Percentiles rank a stretch among this genome's conserved stretches.
These are phyloP conservation scores for Flaveria robusta DNA, from an alignment of 129 eudicot species.

Conservation along the genomic window DNA sequence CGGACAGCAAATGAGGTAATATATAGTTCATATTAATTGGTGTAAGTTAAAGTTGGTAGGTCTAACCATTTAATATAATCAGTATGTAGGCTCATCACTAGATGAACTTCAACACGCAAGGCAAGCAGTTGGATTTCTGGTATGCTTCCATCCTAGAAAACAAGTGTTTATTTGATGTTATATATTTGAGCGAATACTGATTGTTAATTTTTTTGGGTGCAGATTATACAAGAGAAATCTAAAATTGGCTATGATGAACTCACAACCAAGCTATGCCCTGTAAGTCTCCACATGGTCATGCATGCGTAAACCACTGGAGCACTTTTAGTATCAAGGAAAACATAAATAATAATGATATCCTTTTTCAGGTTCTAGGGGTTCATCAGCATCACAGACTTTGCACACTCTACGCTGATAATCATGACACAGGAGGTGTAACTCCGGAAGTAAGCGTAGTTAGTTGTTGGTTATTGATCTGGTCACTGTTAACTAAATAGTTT, in stretches of 20 bases:
- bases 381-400: slow-evolving; percentile 89
- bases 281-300: slow-evolving; percentile 47
- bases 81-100: slow-evolving; percentile 68
- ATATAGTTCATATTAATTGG: neutral
- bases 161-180: slow-evolving; percentile 7
- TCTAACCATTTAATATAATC: slow-evolving; percentile 19
- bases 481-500: neutral
- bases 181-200: neutral
- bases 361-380: slow-evolving; percentile 64
- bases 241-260: slow-evolving; percentile 74
- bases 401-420: slow-evolving; percentile 62
- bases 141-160: slow-evolving; percentile 36
- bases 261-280: slow-evolving; percentile 84
- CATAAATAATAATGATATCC: neutral
- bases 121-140: slow-evolving; percentile 77
- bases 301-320: neutral
- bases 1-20: slow-evolving; percentile 51
- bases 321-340: neutral
- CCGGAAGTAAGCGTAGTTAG: slow-evolving; percentile 54
- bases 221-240: slow-evolving; percentile 71
- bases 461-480: slow-evolving; percentile 1
- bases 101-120: slow-evolving; percentile 61
- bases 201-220: slow-evolving; percentile 21
- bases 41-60: neutral
- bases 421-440: slow-evolving; percentile 47